These are phyloP conservation scores for Prototheca wickerhamii DNA, from an alignment of 163 green algal genomes.

Conservation along the genomic window DNA sequence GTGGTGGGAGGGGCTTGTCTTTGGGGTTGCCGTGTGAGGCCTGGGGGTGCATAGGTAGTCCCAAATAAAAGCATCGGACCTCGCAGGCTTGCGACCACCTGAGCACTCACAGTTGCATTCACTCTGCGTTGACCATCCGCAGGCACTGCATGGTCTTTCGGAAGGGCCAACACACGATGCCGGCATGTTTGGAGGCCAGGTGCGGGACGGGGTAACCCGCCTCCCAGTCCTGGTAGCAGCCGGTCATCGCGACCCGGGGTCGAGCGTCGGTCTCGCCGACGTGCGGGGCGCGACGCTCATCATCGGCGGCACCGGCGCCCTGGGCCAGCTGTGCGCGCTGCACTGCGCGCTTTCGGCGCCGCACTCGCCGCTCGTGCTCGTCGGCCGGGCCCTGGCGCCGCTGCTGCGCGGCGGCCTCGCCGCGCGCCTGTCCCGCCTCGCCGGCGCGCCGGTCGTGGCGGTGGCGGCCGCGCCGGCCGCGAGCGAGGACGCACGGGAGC, in stretches of 20 bases:
- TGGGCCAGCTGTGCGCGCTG: background rate
- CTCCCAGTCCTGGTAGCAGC: too few species aligned
- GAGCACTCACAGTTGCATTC: too few species aligned
- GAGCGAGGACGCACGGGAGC: background rate
- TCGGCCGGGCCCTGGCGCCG: too few species aligned
- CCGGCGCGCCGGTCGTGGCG: background rate
- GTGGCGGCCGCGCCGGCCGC: constrained; percentile 5
- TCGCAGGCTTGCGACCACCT: too few species aligned
- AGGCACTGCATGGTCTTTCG: too few species aligned
- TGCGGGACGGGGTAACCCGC: background rate
- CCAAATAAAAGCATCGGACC: too few species aligned
- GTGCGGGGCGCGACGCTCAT: background rate
- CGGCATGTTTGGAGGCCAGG: background rate
- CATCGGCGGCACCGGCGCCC: background rate
- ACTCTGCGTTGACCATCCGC: too few species aligned
- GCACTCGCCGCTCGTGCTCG: background rate
- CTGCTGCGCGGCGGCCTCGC: background rate
- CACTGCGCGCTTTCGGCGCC: background rate
- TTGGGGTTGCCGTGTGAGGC: too few species aligned
- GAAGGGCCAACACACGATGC: background rate
- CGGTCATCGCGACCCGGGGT: background rate
- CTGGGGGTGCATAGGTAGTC: too few species aligned
- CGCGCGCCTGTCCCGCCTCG: background rate
- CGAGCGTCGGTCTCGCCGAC: background rate
- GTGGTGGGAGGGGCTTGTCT: too few species aligned